Base-by-base conservation (phyloP, 2,329 filamentous ascomycete species). In the Dactylellina parvicollis region DNA sequence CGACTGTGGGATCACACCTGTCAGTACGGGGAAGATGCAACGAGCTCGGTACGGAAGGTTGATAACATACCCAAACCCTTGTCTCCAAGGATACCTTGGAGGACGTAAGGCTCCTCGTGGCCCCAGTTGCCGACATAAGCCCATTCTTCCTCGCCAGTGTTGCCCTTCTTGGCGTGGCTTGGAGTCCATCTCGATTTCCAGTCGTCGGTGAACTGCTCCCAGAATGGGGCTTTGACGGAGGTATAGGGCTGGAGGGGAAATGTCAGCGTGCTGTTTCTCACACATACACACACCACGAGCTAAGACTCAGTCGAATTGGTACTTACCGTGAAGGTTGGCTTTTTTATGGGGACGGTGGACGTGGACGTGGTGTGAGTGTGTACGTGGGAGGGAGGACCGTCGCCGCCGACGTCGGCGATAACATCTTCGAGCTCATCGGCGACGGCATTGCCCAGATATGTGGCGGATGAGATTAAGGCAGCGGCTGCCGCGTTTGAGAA, bases 141-240 rank as follows among this genome's bases (percentile, higher is more conserved):
- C 95, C 95, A 98, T 81, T 98, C 94, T 77, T 96, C 92, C 74
- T 89, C 88, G 75, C 89, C 88, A 80, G 86, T 87, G 77, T 89
- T 88, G 79, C 91, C 91, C 88, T 99, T 99, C 88, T 98, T 98
- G 77, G 95, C 95, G 81, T 95, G 90, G 52, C 94, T 98, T 69
- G 90, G 88, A 84, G 94, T 92, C 95, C 95, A 99, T 84, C 93
- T 87, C 77, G 86, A 84, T 78, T 97, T 90, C 94, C 94, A 98
- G 83, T 92, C 93, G 78, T 96, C 91, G 83, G 92, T 96, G 85
- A 99, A 99, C 83, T 99, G 95, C 85, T 99, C 95, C 76, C 98
- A 85, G 87, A 99, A 99, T 74, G 92, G 92, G 77, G 90, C 95
- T 84, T 97, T 95, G 79, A 98, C 82, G 75, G 59, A 54, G 28